These are phyloP conservation scores for Medicago ruthenica DNA, from an alignment of 306 rosid genomes.

Conservation along the genomic window DNA sequence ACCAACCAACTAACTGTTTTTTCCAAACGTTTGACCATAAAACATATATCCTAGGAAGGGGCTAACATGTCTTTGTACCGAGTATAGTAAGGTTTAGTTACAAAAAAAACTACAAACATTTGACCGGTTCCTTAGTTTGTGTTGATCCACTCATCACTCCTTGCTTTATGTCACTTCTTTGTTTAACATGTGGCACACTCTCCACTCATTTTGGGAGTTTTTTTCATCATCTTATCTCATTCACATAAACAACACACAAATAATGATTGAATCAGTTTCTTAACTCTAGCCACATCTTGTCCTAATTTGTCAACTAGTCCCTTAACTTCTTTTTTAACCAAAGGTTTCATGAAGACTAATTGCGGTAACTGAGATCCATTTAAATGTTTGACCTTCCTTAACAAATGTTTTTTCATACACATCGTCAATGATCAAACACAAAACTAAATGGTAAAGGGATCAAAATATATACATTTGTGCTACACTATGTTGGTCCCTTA, in stretches of 20 bases:
- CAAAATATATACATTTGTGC: too few species aligned
- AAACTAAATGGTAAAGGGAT: too few species aligned
- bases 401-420: too few species aligned
- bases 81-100: constrained; percentile 44
- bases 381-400: too few species aligned
- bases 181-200: constrained; percentile 61
- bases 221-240: constrained; percentile 54
- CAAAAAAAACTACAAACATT: background rate
- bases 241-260: constrained; percentile 36
- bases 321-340: background rate
- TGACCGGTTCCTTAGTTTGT: constrained; percentile 60
- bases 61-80: constrained; percentile 48
- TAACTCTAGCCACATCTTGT: constrained; percentile 3
- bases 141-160: constrained; percentile 65
- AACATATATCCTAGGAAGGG: constrained; percentile 38
- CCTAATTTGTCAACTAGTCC: background rate
- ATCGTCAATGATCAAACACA: too few species aligned
- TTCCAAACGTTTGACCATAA: constrained; percentile 54
- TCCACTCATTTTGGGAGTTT: constrained; percentile 49
- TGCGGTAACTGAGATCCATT: too few species aligned
- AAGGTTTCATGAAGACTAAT: too few species aligned
- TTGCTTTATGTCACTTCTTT: constrained; percentile 37
- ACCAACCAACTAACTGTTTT: constrained; percentile 46
- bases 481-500: too few species aligned
- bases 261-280: background rate